A percentile compares a stretch with the other conserved stretches of the same genome.
Evolutionary conservation across 2,329 filamentous ascomycete genomes (phyloP).

Genomic region (Shiraia bambusicola): DNA sequence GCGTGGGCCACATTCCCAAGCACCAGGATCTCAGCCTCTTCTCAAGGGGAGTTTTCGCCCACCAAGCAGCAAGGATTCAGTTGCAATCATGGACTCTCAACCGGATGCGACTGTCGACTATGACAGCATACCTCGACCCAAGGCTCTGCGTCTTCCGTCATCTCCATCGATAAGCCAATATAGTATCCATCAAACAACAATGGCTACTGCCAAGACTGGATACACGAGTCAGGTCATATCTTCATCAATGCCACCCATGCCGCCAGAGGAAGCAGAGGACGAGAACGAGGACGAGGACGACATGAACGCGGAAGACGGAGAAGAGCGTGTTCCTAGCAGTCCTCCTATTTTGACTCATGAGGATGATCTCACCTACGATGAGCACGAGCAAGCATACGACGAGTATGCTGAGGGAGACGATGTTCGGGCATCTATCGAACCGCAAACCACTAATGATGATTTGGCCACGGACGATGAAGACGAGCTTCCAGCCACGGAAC

Average conservation of each 20-base stretch:
- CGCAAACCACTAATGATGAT: slow-evolving; percentile 14
- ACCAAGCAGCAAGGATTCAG: slow-evolving; percentile 37
- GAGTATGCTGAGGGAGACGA: slow-evolving; percentile 24
- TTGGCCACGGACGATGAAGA: slow-evolving; percentile 22
- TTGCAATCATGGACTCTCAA: slow-evolving; percentile 51
- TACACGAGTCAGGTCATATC: slow-evolving; percentile 35
- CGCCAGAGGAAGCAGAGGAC: slow-evolving; percentile 15
- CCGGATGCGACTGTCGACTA: slow-evolving; percentile 33
- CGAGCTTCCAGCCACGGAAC: slow-evolving; percentile 23
- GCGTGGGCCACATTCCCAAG: slow-evolving; percentile 19
- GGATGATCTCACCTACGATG: slow-evolving; percentile 27
- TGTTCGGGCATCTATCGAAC: slow-evolving; percentile 6
- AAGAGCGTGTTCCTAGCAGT: slow-evolving; percentile 42
- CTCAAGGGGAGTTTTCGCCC: slow-evolving; percentile 15
- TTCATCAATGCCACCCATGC: slow-evolving; percentile 36
- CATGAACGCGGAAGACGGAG: slow-evolving; percentile 26
- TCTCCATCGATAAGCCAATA: slow-evolving; percentile 40
- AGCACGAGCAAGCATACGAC: slow-evolving; percentile 10
- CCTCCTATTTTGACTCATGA: slow-evolving; percentile 31
- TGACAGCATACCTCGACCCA: slow-evolving; percentile 31
- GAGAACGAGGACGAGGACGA: slow-evolving; percentile 9
- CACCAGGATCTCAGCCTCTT: slow-evolving; percentile 18
- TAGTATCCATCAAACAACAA: slow-evolving; percentile 41
- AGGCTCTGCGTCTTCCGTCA: slow-evolving; percentile 37
- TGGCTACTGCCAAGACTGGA: slow-evolving; percentile 27